Base-by-base conservation (phyloP, 2,329 filamentous ascomycete species). In the Clonostachys sp. region DNA sequence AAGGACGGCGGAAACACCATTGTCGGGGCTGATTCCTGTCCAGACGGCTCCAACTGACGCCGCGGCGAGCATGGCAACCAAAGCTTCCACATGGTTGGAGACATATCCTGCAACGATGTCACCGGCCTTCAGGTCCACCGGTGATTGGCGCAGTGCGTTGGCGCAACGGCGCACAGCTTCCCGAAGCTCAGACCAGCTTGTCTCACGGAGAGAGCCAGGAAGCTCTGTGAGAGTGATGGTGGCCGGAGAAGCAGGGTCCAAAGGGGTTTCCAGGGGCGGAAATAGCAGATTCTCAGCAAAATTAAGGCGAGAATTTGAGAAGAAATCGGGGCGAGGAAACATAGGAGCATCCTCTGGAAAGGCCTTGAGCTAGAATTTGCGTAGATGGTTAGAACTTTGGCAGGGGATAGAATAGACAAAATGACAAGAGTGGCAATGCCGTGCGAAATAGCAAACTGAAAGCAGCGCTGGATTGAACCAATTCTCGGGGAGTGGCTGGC, bases 201-300 rank as follows among this genome's bases (percentile, higher is more conserved):
- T 76, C 47, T 66, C 62, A 44, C 68, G 63, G 30, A 74, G 72
- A 9, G 43, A 78, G 45, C 80, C 75, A 13, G 80, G 81, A 14
- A 74, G 64, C 68, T 97, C 92, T 12, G 90, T 96, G 5, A 82
- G 85, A 24, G 87, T 88, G 57, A 96, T 87, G 42, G 95, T 77
- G 16, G 91, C 91, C 7, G 80, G 67, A 5, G 78, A 74, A 42
- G 81, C 66, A 45, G 84, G 78, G 52, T 86, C 70, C 34, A 64
- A 51, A 24, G 60, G 50, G 35, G 57, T 54, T 41, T 53, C 45
- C 4, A 60, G 58, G 44, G 74, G 74, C 5, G 92, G 92, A 63
- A 86, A 96, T 5, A 99, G 81, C 46, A 97, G 75, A 64, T 99
- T 99, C 70, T 97, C 89, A 24, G 92, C 91, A 63, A 96, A 97